Conservation (phyloP, 306 rosid species). For the Corylus americana region DNA sequence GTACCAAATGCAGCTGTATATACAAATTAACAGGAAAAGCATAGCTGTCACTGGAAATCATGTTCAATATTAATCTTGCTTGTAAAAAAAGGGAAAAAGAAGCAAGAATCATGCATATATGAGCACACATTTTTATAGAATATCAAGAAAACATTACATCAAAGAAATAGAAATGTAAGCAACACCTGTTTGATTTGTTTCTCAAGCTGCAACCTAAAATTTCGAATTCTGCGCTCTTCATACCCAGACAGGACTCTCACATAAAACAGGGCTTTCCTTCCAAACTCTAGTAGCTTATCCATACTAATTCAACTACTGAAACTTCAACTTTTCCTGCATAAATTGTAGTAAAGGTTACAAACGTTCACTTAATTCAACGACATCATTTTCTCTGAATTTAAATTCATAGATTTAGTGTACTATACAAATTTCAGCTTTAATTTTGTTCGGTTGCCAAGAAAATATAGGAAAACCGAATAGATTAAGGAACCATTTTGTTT, state of each 20-base stretch:
- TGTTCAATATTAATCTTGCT: too few species aligned
- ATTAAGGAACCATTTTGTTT: too few species aligned
- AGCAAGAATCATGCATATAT: too few species aligned
- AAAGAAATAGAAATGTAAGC: not conserved
- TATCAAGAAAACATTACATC: not conserved
- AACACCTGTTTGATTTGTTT: conserved; percentile 47
- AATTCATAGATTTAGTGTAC: too few species aligned
- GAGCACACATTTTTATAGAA: not conserved
- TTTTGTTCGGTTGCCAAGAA: too few species aligned
- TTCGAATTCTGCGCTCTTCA: conserved; percentile 83
- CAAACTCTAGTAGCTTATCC: conserved; percentile 55
- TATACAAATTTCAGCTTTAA: too few species aligned
- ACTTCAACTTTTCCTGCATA: conserved; percentile 26
- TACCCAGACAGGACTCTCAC: conserved; percentile 81
- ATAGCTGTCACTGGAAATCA: too few species aligned
- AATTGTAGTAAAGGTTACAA: too few species aligned
- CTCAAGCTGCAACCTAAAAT: conserved; percentile 64
- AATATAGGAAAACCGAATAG: too few species aligned
- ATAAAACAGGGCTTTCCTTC: conserved; percentile 71
- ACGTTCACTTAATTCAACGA: not conserved
- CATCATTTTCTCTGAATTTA: not conserved
- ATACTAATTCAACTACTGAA: conserved; percentile 22
- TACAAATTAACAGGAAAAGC: too few species aligned
- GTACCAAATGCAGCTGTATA: too few species aligned
- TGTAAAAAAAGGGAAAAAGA: too few species aligned